phyloP scores from a whole-genome alignment of 1,139 yeast genomes.

The Geotrichum siamense region DNA sequence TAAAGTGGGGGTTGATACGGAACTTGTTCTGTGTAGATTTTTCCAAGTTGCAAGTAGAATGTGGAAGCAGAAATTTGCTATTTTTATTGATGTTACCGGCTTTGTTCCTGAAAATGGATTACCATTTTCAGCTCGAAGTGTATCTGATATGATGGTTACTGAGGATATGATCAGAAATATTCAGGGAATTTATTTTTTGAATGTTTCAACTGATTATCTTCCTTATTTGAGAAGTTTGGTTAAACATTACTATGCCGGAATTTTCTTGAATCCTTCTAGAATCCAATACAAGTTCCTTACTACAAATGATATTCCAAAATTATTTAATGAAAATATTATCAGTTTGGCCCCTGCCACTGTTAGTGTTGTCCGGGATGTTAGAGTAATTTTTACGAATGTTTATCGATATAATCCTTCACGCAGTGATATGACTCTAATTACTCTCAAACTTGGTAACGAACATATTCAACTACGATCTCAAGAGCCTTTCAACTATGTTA shows the following conservation, averaged over 20 bases:
- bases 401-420: constrained; percentile 14
- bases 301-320: constrained; percentile 22
- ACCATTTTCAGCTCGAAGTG: constrained; percentile 27
- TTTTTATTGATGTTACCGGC: constrained; percentile 66
- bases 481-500: constrained; percentile 46
- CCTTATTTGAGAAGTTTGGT: constrained; percentile 31
- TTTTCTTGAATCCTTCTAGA: constrained; percentile 25
- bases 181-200: constrained; percentile 50
- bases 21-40: constrained; percentile 52
- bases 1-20: constrained; percentile 44
- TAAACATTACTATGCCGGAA: constrained; percentile 23
- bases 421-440: constrained; percentile 33
- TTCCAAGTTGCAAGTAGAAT: constrained; percentile 65
- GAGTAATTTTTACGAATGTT: constrained; percentile 23
- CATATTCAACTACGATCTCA: constrained; percentile 51
- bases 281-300: constrained; percentile 27
- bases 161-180: constrained; percentile 50
- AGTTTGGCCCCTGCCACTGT: constrained; percentile 25
- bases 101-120: constrained; percentile 38
- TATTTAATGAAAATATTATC: constrained; percentile 23
- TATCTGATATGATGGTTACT: constrained; percentile 35
- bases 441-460: constrained; percentile 62
- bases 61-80: constrained; percentile 62
- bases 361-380: constrained; percentile 23
- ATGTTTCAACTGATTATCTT: constrained; percentile 46